Base-by-base conservation (phyloP, 371 early-diverging fungal species). In the Mortierella sp. region DNA sequence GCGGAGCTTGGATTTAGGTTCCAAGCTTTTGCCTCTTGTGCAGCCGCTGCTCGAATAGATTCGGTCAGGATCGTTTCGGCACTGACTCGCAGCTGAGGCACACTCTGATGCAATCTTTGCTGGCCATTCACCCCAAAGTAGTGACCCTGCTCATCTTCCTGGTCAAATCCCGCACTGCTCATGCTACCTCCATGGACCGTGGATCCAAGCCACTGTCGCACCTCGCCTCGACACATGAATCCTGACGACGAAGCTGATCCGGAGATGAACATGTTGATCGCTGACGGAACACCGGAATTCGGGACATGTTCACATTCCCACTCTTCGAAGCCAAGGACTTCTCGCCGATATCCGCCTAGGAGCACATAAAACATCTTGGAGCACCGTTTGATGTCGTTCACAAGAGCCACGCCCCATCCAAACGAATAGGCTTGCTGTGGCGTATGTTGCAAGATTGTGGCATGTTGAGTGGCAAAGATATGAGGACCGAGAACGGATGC, bases 351-450 rank as follows among this genome's bases (percentile, higher is more conserved):
- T 19, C 76, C 76, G 44, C 76, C 68, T 37, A 74, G 24, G 6
- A 74, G 54, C n/a, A 67, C 76, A 39, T 74, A 74, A 55, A 74
- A 63, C 76, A 74, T 74, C 34, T 74, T 74, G 9, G 68, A 63
- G 39, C 76, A 74, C 0, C 76, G 67, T 43, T 74, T 67, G 29
- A 67, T 74, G 24, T 74, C 76, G 24, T 67, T 67, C 17, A 68
- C 61, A 6, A 74, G 68, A 1, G 76, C 63, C 2, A 74, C 45
- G 24, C 68, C 76, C 76, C 76, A 74, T 10, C 76, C 76, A 45
- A 62, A 74, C 4, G 68, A 67, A 25, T 74, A 74, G 0, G 76
- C 54, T 31, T 74, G 76, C 9, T 74, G 76, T 14, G 76, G 68
- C 1, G 76, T 74, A 21, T 73, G 74, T 19, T 73, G 74, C 2